phyloP scores from a whole-genome alignment of 2,329 filamentous ascomycete species.

The Simplicillium sp. region DNA sequence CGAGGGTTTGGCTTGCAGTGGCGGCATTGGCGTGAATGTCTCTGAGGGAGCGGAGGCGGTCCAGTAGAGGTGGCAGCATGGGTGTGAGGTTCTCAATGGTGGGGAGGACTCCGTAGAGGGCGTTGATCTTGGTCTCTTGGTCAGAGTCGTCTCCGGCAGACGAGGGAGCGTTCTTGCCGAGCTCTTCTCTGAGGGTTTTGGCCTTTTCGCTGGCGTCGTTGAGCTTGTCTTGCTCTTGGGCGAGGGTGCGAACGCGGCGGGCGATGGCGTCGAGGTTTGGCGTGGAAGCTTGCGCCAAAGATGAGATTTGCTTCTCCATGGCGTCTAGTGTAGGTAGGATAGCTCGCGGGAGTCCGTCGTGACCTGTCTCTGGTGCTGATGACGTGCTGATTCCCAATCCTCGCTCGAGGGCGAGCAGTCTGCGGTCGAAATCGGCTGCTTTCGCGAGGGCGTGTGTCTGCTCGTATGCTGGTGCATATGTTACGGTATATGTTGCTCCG shows the following conservation, averaged over 20 bases:
- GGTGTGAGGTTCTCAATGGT: slow-evolving; percentile 83
- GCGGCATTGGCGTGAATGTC: slow-evolving; percentile 83
- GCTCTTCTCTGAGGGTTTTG: slow-evolving; percentile 50
- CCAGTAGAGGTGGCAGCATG: slow-evolving; percentile 73
- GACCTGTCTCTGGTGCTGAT: slow-evolving; percentile 51
- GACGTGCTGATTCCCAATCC: slow-evolving; percentile 69
- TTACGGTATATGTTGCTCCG: slow-evolving; percentile 51
- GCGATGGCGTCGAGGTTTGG: slow-evolving; percentile 65
- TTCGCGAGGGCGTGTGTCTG: slow-evolving; percentile 65
- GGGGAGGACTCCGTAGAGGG: slow-evolving; percentile 78
- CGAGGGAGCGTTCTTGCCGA: slow-evolving; percentile 34
- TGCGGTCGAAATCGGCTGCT: slow-evolving; percentile 78
- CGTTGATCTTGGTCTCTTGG: slow-evolving; percentile 79
- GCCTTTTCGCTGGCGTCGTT: slow-evolving; percentile 56
- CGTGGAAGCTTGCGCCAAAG: slow-evolving; percentile 63
- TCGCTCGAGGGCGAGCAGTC: slow-evolving; percentile 70
- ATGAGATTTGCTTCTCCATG: slow-evolving; percentile 71
- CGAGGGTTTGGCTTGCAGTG: slow-evolving; percentile 66
- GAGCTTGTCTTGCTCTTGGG: slow-evolving; percentile 62
- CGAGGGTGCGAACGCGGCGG: slow-evolving; percentile 59
- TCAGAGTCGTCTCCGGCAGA: slow-evolving; percentile 47
- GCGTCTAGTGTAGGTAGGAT: slow-evolving; percentile 75
- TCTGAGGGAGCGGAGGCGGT: slow-evolving; percentile 73
- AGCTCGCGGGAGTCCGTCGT: slow-evolving; percentile 50
- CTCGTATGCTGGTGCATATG: slow-evolving; percentile 55